These are phyloP conservation scores for Jatropha curcas DNA, from an alignment of 345 rosid species.

Conservation along the genomic window DNA sequence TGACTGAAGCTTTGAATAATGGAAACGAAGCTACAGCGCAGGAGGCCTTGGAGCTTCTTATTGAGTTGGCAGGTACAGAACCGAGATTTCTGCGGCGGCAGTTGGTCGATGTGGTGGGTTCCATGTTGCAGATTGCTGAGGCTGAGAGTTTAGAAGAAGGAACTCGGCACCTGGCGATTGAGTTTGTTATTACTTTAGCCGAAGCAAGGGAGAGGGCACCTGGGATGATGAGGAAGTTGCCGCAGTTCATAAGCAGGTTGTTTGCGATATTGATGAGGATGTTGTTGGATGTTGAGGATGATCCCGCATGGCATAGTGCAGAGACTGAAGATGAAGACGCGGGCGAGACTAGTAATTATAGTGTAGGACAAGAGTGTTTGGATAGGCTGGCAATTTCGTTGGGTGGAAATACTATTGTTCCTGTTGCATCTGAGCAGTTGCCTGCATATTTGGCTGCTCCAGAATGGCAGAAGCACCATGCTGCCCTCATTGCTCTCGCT, in stretches of 20 bases:
- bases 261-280: conserved; percentile 87
- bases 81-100: conserved; percentile 90
- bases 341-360: conserved; percentile 88
- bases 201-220: conserved; percentile 99
- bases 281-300: conserved; percentile 92
- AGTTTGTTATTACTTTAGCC: conserved; percentile 88
- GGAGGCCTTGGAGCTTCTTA: conserved; percentile 90
- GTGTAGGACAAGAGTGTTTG: conserved; percentile 97
- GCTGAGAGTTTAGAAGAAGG: conserved; percentile 94
- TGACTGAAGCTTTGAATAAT: conserved; percentile 84
- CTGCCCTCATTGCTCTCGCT: conserved; percentile 92
- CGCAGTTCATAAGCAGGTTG: conserved; percentile 86
- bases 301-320: conserved; percentile 87
- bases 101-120: conserved; percentile 82
- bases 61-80: conserved; percentile 96
- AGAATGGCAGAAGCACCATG: conserved; percentile 99
- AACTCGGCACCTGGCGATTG: conserved; percentile 85
- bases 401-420: conserved; percentile 96
- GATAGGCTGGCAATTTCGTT: conserved; percentile 90
- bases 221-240: conserved; percentile 98
- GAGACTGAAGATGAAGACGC: conserved; percentile 96
- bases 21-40: conserved; percentile 95
- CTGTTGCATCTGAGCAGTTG: conserved; percentile 92
- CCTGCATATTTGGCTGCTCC: conserved; percentile 88
- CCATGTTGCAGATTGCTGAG: conserved; percentile 97